phyloP scores from a whole-genome alignment of 495 filamentous ascomycete genomes.

The Saxispiralis lemnorum region DNA sequence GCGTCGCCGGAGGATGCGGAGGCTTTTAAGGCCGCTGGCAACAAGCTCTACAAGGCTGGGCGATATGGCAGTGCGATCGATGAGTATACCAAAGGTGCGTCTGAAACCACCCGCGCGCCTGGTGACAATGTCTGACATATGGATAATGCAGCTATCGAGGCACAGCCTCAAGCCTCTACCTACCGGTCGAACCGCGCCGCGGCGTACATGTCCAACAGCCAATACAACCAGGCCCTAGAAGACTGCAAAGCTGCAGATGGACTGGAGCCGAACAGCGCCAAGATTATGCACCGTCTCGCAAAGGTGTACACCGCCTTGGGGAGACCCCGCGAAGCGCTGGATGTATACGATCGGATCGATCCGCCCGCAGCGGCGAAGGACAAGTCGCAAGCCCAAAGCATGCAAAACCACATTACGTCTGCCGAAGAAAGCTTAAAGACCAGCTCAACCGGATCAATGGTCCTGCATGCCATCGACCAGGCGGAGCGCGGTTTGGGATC shows the following conservation, averaged over 20 bases:
- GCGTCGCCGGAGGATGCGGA: slow-evolving; percentile 50
- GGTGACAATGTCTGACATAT: background rate
- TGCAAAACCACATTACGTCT: slow-evolving; percentile 64
- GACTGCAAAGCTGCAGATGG: slow-evolving; percentile 67
- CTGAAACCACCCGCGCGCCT: background rate
- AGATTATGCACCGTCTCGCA: slow-evolving; percentile 73
- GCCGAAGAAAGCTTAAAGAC: slow-evolving; percentile 58
- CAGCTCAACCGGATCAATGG: slow-evolving; percentile 73
- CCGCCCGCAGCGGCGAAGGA: slow-evolving; percentile 72
- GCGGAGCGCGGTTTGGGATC: slow-evolving; percentile 61
- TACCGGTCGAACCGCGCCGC: slow-evolving; percentile 92
- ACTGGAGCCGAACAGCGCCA: slow-evolving; percentile 62
- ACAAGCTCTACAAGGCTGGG: slow-evolving; percentile 87
- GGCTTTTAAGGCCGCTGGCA: slow-evolving; percentile 75
- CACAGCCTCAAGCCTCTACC: slow-evolving; percentile 59
- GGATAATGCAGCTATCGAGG: slow-evolving; percentile 50
- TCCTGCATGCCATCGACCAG: slow-evolving; percentile 73
- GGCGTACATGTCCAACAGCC: slow-evolving; percentile 69
- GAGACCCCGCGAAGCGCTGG: slow-evolving; percentile 65
- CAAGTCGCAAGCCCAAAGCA: slow-evolving; percentile 55
- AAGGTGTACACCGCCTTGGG: slow-evolving; percentile 77
- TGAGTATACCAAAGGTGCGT: slow-evolving; percentile 81
- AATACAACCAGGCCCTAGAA: slow-evolving; percentile 61
- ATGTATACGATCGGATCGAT: slow-evolving; percentile 52
- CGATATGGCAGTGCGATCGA: slow-evolving; percentile 72